A percentile compares a stretch with the other conserved stretches of the same genome.
Evolutionary conservation across 2,329 filamentous ascomycete genomes (phyloP).

Genomic region (Calonectria montana): DNA sequence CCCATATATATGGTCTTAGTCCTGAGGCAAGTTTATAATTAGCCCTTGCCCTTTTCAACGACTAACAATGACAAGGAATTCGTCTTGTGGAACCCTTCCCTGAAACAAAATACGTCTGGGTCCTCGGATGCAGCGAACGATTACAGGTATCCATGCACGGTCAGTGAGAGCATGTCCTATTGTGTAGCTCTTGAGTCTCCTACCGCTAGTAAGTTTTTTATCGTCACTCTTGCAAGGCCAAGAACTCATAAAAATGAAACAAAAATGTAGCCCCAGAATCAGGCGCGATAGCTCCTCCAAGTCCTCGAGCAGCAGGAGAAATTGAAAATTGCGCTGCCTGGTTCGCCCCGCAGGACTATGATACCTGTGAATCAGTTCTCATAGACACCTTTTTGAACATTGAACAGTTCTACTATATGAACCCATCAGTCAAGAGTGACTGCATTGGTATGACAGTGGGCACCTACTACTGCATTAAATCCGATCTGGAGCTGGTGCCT

Average conservation of each 20-base stretch:
- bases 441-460: slow-evolving; percentile 21
- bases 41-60: background rate
- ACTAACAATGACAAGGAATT: background rate
- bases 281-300: background rate
- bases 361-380: background rate
- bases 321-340: background rate
- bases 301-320: background rate
- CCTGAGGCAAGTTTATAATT: background rate
- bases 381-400: slow-evolving; percentile 2
- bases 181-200: background rate
- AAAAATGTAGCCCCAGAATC: background rate
- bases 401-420: slow-evolving; percentile 21
- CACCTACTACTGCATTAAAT: slow-evolving; percentile 27
- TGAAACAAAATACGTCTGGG: background rate
- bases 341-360: background rate
- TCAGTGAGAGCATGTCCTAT: background rate
- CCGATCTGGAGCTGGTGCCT: background rate
- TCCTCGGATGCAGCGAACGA: background rate
- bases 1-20: background rate
- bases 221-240: background rate
- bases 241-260: background rate
- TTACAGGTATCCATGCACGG: background rate
- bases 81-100: background rate
- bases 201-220: background rate
- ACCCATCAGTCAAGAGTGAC: slow-evolving; percentile 15